Evolutionary conservation across 2,329 filamentous ascomycete species (phyloP).

Genomic region (Venturia asperata): DNA sequence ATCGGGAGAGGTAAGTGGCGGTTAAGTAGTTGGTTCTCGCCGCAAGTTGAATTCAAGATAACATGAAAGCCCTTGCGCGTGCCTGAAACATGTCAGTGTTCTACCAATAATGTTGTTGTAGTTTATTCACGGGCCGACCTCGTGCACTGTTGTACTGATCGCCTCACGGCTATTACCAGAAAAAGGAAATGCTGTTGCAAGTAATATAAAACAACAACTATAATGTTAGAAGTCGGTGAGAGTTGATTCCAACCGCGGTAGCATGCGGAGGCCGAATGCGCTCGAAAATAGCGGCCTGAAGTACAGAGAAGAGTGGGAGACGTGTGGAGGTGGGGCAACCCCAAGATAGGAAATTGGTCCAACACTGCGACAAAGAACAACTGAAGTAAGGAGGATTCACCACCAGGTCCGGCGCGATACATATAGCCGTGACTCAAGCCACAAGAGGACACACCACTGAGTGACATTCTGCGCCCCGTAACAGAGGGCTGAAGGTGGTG

Average conservation of each 20-base stretch:
- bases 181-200: not conserved
- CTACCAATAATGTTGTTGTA: not conserved
- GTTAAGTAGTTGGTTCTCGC: not conserved
- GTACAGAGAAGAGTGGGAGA: no score
- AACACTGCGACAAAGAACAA: constrained; percentile 3
- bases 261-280: not conserved
- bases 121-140: not conserved
- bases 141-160: not conserved
- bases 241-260: not conserved
- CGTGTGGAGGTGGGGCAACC: not conserved
- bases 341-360: not conserved
- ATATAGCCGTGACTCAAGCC: not conserved
- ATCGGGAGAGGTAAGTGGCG: not conserved
- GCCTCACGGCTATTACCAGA: not conserved
- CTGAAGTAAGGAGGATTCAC: not conserved
- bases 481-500: not conserved
- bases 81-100: not conserved
- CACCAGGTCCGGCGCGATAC: not conserved
- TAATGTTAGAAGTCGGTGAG: not conserved
- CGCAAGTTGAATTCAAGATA: not conserved
- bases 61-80: not conserved
- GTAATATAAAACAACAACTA: not conserved
- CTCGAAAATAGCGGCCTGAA: not conserved
- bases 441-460: not conserved
- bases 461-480: not conserved